phyloP scores from a whole-genome alignment of 1,284 basidiomycete species.

The Inonotus hispidus region DNA sequence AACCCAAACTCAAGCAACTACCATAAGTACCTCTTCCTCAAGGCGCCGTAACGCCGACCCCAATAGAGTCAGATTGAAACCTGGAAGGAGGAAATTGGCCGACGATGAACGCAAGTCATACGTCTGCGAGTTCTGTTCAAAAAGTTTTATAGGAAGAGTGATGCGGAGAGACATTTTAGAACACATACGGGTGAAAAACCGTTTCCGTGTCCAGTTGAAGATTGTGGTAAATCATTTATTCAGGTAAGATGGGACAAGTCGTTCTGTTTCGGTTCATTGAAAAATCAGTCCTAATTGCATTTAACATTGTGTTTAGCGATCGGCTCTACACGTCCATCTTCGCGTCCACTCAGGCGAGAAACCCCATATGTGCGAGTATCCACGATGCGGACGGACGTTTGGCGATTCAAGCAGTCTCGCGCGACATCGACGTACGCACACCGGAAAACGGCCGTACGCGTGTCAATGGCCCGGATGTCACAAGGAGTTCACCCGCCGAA shows the following conservation, averaged over 20 bases:
- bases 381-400: conserved; percentile 78
- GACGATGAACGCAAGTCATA: neutral
- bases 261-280: neutral
- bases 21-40: too few species aligned
- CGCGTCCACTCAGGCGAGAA: conserved; percentile 88
- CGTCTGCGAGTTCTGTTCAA: conserved; percentile 58
- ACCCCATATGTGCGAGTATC: conserved; percentile 83
- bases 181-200: conserved; percentile 89
- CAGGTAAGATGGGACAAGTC: conserved; percentile 45
- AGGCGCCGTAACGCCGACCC: too few species aligned
- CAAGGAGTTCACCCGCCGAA: conserved; percentile 79
- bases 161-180: conserved; percentile 73
- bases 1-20: too few species aligned
- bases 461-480: conserved; percentile 75
- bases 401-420: conserved; percentile 86
- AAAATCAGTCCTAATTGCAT: conserved; percentile 4
- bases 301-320: conserved; percentile 48
- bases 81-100: neutral
- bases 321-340: conserved; percentile 80
- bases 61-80: neutral
- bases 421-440: conserved; percentile 83
- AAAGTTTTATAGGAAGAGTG: conserved; percentile 70
- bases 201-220: conserved; percentile 62
- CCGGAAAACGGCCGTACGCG: conserved; percentile 77
- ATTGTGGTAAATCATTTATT: conserved; percentile 81